A percentile compares a stretch with the other conserved stretches of the same genome.
phyloP scores from a whole-genome alignment of 2,329 filamentous ascomycete species.

The Penicillium verrucosum region DNA sequence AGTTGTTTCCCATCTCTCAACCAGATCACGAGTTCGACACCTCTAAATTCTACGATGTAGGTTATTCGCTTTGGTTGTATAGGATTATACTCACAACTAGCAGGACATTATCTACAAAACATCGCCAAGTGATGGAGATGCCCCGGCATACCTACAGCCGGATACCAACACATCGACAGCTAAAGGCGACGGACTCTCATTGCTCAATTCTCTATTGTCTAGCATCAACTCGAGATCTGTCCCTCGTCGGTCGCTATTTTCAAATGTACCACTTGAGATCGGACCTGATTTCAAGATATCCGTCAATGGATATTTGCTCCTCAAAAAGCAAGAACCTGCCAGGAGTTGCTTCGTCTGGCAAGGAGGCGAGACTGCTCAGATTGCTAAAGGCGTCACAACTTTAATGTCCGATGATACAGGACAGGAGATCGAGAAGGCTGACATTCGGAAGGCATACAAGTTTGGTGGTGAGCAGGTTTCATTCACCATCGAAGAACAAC shows the following conservation, averaged over 20 bases:
- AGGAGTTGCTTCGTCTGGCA: conserved; percentile 85
- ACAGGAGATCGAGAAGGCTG: conserved; percentile 70
- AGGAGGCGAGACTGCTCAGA: conserved; percentile 78
- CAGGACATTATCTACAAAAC: conserved; percentile 87
- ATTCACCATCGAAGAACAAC: conserved; percentile 82
- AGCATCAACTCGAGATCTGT: conserved; percentile 89
- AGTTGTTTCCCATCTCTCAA: conserved; percentile 82
- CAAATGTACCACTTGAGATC: conserved; percentile 80
- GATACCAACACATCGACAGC: conserved; percentile 56
- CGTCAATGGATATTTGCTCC: conserved; percentile 86
- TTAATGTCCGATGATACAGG: conserved; percentile 75
- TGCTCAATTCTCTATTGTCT: conserved; percentile 76
- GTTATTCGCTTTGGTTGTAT: conserved; percentile 16
- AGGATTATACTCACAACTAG: conserved; percentile 9
- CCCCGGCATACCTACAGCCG: conserved; percentile 54
- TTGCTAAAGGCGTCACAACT: conserved; percentile 70
- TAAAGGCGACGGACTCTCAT: conserved; percentile 70
- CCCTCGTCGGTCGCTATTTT: conserved; percentile 80
- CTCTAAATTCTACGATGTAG: conserved; percentile 85
- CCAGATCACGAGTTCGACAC: conserved; percentile 72
- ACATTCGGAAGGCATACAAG: conserved; percentile 90
- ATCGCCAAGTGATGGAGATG: conserved; percentile 67
- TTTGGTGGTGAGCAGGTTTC: conserved; percentile 88
- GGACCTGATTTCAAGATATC: conserved; percentile 81
- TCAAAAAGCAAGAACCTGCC: conserved; percentile 78